Evolutionary conservation across 2,329 filamentous ascomycete species (phyloP).

Genomic region (Colletotrichum liriopes): DNA sequence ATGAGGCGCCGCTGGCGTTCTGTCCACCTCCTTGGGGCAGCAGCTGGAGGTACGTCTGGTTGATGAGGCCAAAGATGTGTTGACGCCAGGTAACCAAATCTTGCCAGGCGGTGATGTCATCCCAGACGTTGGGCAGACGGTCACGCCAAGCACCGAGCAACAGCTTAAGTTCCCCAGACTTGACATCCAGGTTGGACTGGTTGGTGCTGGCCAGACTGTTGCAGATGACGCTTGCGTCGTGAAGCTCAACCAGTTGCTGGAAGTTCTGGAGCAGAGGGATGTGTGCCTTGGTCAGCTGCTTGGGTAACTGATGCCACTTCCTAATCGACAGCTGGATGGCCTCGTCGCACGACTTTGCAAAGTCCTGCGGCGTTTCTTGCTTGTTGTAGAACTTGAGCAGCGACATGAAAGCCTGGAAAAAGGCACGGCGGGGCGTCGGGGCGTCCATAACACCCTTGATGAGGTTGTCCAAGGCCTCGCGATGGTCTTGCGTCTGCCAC

Average conservation of each 20-base stretch:
- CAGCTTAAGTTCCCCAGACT: constrained; percentile 95
- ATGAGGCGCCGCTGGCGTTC: constrained; percentile 90
- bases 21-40: constrained; percentile 82
- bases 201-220: constrained; percentile 90
- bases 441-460: constrained; percentile 99
- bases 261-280: constrained; percentile 97
- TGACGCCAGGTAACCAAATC: constrained; percentile 99
- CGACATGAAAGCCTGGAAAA: constrained; percentile 99
- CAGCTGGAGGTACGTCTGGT: constrained; percentile 90
- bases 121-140: constrained; percentile 96
- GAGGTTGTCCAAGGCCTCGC: constrained; percentile 90
- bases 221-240: constrained; percentile 97
- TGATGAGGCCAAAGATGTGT: constrained; percentile 98
- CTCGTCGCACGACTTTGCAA: constrained; percentile 93
- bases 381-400: constrained; percentile 95
- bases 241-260: constrained; percentile 96
- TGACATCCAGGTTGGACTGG: constrained; percentile 87
- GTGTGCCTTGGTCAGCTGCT: constrained; percentile 93
- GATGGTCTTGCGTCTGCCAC: constrained; percentile 89
- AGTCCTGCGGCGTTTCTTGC: constrained; percentile 84
- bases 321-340: constrained; percentile 97
- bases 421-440: constrained; percentile 91
- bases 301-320: constrained; percentile 99
- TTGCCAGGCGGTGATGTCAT: constrained; percentile 99
- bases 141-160: constrained; percentile 96